Conservation (phyloP, 345 rosid genomes). For the Cochlearia excelsa region DNA sequence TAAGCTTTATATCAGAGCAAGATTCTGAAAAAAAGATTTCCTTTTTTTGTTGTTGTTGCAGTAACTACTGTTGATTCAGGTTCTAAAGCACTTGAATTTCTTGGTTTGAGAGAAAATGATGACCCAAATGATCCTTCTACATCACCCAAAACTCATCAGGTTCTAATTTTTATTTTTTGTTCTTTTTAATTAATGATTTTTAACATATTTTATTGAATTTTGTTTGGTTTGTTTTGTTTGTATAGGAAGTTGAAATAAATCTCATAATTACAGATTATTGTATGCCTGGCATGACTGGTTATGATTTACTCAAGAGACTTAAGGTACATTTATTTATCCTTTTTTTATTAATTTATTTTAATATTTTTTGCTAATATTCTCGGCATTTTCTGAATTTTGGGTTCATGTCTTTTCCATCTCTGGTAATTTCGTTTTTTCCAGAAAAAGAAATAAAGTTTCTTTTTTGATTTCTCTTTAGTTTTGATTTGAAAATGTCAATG, state of each 20-base stretch:
- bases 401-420: conserved; percentile 30
- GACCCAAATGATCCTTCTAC: conserved; percentile 39
- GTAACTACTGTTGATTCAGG: conserved; percentile 94
- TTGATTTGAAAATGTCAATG: conserved; percentile 23
- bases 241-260: conserved; percentile 52
- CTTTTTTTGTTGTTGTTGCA: conserved; percentile 26
- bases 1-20: not conserved
- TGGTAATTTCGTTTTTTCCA: conserved; percentile 31
- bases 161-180: not conserved
- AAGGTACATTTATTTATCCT: conserved; percentile 46
- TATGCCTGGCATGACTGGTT: conserved; percentile 98
- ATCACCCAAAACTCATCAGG: conserved; percentile 37
- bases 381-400: not conserved
- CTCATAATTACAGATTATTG: conserved; percentile 91
- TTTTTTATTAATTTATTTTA: not conserved
- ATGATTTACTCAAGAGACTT: conserved; percentile 78
- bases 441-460: conserved; percentile 19
- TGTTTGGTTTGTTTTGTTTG: conserved; percentile 2
- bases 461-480: not conserved
- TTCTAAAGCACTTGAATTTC: conserved; percentile 77
- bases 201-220: not conserved
- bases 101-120: conserved; percentile 51
- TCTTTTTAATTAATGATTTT: not conserved
- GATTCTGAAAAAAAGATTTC: not conserved
- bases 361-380: not conserved